A percentile compares a stretch with the other conserved stretches of the same genome.
phyloP scores from a whole-genome alignment of 1,284 basidiomycete genomes.

The Leccinum subatratum region DNA sequence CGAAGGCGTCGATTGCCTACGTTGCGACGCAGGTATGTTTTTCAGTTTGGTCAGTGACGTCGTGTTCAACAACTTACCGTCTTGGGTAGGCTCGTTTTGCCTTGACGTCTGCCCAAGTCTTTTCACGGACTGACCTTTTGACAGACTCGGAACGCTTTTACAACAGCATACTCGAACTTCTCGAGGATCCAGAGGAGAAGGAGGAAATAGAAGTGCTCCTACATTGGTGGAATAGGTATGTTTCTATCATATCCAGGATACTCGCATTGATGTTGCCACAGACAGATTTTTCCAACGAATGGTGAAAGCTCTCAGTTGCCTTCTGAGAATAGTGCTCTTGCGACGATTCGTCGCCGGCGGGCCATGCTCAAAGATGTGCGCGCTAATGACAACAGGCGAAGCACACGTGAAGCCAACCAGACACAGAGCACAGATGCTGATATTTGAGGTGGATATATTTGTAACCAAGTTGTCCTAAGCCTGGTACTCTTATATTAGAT shows the following conservation, averaged over 20 bases:
- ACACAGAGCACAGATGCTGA: too few species aligned
- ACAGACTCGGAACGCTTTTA: slow-evolving; percentile 5
- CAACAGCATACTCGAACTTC: not conserved
- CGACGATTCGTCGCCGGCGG: not conserved
- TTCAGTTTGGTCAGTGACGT: not conserved
- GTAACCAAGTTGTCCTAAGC: too few species aligned
- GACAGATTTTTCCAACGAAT: not conserved
- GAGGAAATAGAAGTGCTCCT: not conserved
- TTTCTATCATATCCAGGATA: not conserved
- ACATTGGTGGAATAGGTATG: slow-evolving; percentile 2
- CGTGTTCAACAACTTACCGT: not conserved
- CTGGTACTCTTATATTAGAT: too few species aligned
- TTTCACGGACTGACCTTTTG: not conserved
- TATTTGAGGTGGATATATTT: too few species aligned
- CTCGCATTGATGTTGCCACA: not conserved
- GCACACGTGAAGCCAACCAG: too few species aligned
- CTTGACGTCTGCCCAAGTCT: slow-evolving; percentile 5
- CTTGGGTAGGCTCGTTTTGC: slow-evolving; percentile 1
- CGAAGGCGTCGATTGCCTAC: not conserved
- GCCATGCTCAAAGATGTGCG: not conserved
- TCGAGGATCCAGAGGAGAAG: slow-evolving; percentile 1
- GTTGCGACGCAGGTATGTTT: slow-evolving; percentile 2
- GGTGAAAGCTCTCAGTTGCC: not conserved
- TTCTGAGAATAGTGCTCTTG: not conserved
- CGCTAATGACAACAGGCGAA: not conserved